phyloP scores from a whole-genome alignment of 345 rosid species.

The Populus nigra region DNA sequence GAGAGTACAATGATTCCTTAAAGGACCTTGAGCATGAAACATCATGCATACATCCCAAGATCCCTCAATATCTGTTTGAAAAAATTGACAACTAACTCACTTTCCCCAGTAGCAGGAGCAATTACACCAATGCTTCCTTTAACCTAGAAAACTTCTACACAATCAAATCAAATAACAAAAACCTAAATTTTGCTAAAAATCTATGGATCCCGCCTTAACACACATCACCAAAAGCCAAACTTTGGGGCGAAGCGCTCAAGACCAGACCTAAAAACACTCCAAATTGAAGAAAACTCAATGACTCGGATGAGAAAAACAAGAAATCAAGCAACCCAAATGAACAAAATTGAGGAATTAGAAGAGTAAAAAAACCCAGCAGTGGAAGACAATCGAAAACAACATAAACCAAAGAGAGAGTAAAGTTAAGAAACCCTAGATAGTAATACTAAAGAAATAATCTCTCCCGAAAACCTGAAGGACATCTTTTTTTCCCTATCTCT shows the following conservation, averaged over 20 bases:
- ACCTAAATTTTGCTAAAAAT: constrained; percentile 28
- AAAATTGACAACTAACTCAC: constrained; percentile 2
- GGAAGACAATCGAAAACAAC: constrained; percentile 10
- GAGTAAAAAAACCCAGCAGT: background rate
- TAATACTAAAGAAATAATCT: constrained; percentile 25
- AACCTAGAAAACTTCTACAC: background rate
- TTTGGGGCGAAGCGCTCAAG: constrained; percentile 12
- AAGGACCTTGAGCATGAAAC: constrained; percentile 91
- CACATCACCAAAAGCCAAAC: constrained; percentile 26
- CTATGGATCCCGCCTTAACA: constrained; percentile 16
- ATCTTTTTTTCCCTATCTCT: constrained; percentile 27
- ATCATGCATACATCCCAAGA: constrained; percentile 73
- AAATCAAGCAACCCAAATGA: constrained; percentile 6
- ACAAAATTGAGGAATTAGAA: background rate
- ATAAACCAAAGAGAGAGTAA: constrained; percentile 16
- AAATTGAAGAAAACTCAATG: constrained; percentile 5
- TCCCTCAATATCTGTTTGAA: constrained; percentile 22
- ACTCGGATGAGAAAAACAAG: background rate
- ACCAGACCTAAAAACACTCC: background rate
- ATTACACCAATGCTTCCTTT: constrained; percentile 11
- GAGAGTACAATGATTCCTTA: constrained; percentile 81
- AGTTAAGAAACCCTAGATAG: constrained; percentile 35
- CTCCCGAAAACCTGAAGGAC: constrained; percentile 33
- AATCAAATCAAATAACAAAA: constrained; percentile 29
- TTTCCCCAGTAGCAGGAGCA: background rate